Base-by-base conservation (phyloP, 352 stramenopile genomes). In the Phytophthora ohioensis region DNA sequence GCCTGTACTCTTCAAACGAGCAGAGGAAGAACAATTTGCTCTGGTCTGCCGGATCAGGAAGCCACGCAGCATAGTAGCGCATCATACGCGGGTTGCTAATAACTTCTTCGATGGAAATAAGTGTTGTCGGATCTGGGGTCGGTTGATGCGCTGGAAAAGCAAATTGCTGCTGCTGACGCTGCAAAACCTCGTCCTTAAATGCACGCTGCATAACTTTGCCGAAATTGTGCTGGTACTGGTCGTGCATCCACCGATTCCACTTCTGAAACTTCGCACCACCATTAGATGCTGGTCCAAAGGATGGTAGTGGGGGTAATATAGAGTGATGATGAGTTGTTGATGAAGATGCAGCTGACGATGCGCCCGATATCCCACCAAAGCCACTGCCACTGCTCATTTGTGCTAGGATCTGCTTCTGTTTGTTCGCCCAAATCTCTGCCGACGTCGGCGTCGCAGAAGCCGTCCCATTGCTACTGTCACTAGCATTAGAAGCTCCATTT, bases 21-120 rank as follows among this genome's bases (percentile, higher is more conserved):
- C 83, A 91, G 8, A 93, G 73, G 49, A 93, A 93, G 47, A 93
- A 93, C n/a, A 93, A 67, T 69, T 93, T 93, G 74, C 85, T 91
- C 47, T 91, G 80, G 30, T 91, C 83, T 3, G 76, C 70, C 27
- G 78, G 65, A 42, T 84, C 73, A 3, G 66, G 71, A 9, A 93
- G 70, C 82, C 81, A 93, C 3, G 85, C 82, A 17, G 85, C 85
- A 45, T 91, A 88, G 61, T 93, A 93, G 11, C 85, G 85, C 85
- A 93, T 93, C 85, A 93, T 93, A 12, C 83, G 79, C 21, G 85
- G 83, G 41, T 91, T 93, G 61, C 80, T 91, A 57, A 93, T 86
- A 31, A 93, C 81, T 75, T 93, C 85, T 58, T 93, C 85, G 32
- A 93, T 88, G 12, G 85, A 88, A 52, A 93, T 88, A 35, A 93